A percentile compares a stretch with the other conserved stretches of the same genome.
These are phyloP conservation scores for Paramecium biaurelia DNA, from an alignment of 73 alveolate genomes.

Conservation along the genomic window DNA sequence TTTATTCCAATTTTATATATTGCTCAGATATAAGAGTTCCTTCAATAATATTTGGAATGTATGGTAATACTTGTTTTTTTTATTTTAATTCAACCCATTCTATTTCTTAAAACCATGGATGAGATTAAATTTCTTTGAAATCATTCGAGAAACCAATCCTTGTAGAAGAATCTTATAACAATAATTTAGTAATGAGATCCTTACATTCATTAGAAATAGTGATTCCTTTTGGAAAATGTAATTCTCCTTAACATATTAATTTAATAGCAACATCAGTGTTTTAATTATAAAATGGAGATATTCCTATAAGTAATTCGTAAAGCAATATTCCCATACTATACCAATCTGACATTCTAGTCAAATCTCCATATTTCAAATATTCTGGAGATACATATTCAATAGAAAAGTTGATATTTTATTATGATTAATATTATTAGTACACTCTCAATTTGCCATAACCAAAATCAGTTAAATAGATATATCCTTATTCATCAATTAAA, in stretches of 20 bases:
- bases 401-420: not conserved
- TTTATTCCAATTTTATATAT: not conserved
- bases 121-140: conserved; percentile 50
- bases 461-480: conserved; percentile 8
- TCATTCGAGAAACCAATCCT: conserved; percentile 57
- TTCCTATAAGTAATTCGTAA: conserved; percentile 53
- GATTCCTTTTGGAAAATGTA: conserved; percentile 50
- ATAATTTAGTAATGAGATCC: conserved; percentile 20
- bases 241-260: not conserved
- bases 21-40: not conserved
- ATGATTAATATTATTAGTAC: not conserved
- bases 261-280: not conserved
- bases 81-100: conserved; percentile 22
- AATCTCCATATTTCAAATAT: conserved; percentile 40
- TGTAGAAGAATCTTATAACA: not conserved
- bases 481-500: conserved; percentile 17
- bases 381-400: conserved; percentile 40
- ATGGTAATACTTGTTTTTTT: not conserved
- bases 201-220: not conserved
- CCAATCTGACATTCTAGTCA: conserved; percentile 64
- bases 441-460: conserved; percentile 40
- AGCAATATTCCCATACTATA: conserved; percentile 56
- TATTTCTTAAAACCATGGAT: conserved; percentile 60
- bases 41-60: not conserved
- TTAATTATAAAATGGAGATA: conserved; percentile 46